Percentiles rank a stretch among this genome's conserved stretches.
These are phyloP conservation scores for Podila clonocystis DNA, from an alignment of 192 early-diverging fungal species.

Conservation along the genomic window DNA sequence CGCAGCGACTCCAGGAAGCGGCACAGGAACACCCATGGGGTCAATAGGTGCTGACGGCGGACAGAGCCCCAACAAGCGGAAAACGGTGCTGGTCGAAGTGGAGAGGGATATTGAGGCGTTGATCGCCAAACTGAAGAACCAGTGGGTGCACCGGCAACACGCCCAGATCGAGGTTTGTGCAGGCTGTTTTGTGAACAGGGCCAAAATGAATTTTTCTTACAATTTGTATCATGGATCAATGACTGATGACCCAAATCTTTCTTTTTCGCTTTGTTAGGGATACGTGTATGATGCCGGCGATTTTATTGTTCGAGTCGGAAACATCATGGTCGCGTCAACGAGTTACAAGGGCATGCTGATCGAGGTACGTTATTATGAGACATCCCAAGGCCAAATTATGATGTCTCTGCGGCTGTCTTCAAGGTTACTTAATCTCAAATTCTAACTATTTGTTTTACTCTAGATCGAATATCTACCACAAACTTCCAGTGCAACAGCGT, in stretches of 20 bases:
- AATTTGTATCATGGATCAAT: too few species aligned
- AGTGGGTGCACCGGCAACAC: constrained; percentile 62
- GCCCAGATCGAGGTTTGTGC: constrained; percentile 55
- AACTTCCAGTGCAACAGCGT: constrained; percentile 52
- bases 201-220: too few species aligned
- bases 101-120: constrained; percentile 61
- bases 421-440: not conserved
- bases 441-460: not conserved
- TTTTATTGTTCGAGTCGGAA: constrained; percentile 64
- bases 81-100: constrained; percentile 59
- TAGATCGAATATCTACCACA: constrained; percentile 66
- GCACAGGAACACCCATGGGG: constrained; percentile 1
- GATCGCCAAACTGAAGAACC: constrained; percentile 58
- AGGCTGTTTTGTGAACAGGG: not conserved
- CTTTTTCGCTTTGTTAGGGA: constrained; percentile 34
- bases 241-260: too few species aligned
- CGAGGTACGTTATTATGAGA: constrained; percentile 37
- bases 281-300: constrained; percentile 61
- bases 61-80: constrained; percentile 5
- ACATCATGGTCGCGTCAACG: constrained; percentile 60
- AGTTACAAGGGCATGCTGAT: constrained; percentile 65
- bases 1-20: not conserved
- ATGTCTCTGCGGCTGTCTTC: too few species aligned
- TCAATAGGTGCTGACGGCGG: not conserved
- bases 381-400: not conserved